Evolutionary conservation across 371 early-diverging fungal species (phyloP), one percentile per base, ranked within the genome.

Genomic region (Capniomyces stellatus): DNA sequence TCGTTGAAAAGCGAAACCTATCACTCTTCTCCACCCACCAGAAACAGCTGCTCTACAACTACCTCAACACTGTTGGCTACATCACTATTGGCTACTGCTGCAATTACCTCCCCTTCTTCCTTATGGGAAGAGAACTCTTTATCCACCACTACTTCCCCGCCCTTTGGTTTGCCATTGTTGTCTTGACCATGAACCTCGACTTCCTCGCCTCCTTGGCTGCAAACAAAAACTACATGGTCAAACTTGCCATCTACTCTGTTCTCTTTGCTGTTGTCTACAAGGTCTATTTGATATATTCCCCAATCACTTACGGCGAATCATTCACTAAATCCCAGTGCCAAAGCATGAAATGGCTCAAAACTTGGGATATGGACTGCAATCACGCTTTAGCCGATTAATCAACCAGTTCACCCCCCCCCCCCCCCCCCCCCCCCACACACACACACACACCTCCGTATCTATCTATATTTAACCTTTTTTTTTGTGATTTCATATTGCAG

Each of bases 81-180:
- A 76, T 87, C 55, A 70, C 78, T 24, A 58, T 81, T 22, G 89
- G 78, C 12, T 98, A 92, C 92, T 54, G 71, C 10, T 63, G 85
- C 42, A 96, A 98, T 66, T 96, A 85, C 64, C 52, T 92, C 3
- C 95, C 98, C 3, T 97, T 96, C 67, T 92, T 89, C 70, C 60
- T 92, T 24, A 87, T 93, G 85, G 79, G 77, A 6, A 82, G 98
- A 22, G 85, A 88, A 63, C 73, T 95, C 6, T 98, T 98, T 60
- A 66, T 95, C 43, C 97, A 98, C 68, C 95, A 98, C 64, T 98
- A 98, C 65, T 75, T 97, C 28, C 96, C 98, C 2, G 82, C 92
- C 0, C 73, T 93, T n/a, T 85, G 87, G 56, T 81, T 88, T 63
- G 73, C 79, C 15, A 78, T 92, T 46, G 71, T 92, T 43, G 71